Evolutionary conservation across 805 yeast species (phyloP), one percentile per base, ranked within the genome.

Genomic region (Wickerhamiella azymoides): DNA sequence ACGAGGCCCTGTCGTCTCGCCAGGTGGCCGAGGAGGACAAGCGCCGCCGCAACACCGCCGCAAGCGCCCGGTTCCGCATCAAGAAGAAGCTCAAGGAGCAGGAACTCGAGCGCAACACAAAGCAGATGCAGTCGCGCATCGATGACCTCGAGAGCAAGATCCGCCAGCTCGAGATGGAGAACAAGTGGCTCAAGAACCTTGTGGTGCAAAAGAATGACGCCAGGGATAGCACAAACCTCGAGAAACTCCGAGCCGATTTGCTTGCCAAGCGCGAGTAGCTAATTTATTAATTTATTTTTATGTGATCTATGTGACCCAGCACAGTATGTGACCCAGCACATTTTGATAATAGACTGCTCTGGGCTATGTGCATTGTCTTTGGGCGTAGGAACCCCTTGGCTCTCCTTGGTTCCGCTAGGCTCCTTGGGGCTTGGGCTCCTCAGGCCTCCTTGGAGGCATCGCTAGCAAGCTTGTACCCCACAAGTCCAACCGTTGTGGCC

Each of bases 81-180:
- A 85, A 84, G 72, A 86, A 84, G 76, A 88, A 89, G 71, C 58
- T 81, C 64, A 82, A 84, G 62, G 96, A 89, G 65, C 92, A 83
- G 64, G 89, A 88, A 60, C 74, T 89, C 78, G 95, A 88, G 63
- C 69, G 77, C 49, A 76, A 72, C 48, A 72, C 88, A 16, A 74
- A 75, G 54, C 88, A 81, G 49, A 69, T 89, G 54, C 77, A 76
- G 54, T 88, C 82, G 27, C 64, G 74, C 50, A 78, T 88, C 13
- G 64, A 68, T 40, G 66, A 67, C 18, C 69, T 86, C 50, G 94
- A 86, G 61, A 71, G 74, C 57, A 78, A 78, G 58, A 76, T 92
- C 48, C 79, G 79, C 62, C 84, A 89, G 47, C 66, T 89, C 52
- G 94, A 88, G 64, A 84, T 85, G 94, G 98, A 89, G 65, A 89